phyloP scores from a whole-genome alignment of 2,329 filamentous ascomycete species.

The Sarocladium oryzae region DNA sequence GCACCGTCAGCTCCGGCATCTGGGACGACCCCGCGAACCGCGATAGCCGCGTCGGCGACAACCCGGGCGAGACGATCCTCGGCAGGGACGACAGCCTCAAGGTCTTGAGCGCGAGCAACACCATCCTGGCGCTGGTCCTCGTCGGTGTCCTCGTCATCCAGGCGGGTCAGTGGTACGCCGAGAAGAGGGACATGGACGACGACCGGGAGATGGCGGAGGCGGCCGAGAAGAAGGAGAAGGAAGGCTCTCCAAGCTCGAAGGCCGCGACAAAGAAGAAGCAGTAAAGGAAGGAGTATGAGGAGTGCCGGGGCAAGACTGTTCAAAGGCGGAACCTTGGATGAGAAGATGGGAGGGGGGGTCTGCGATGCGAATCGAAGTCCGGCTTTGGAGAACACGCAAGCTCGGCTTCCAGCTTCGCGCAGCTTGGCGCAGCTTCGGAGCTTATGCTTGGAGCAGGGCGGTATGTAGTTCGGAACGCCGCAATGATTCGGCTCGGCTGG shows the following conservation, averaged over 20 bases:
- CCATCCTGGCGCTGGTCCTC: constrained; percentile 86
- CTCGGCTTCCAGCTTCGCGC: neutral
- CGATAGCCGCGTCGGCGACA: constrained; percentile 30
- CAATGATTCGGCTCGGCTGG: neutral
- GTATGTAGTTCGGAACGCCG: neutral
- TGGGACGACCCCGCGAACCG: constrained; percentile 43
- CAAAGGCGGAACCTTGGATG: neutral
- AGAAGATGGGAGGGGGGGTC: neutral
- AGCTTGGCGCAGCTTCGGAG: neutral
- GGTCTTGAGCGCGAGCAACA: constrained; percentile 90
- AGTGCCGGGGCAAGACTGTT: too few species aligned
- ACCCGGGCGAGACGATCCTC: constrained; percentile 60
- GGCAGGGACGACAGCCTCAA: constrained; percentile 83
- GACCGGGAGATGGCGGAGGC: constrained; percentile 54
- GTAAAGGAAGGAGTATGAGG: too few species aligned
- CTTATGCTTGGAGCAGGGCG: neutral
- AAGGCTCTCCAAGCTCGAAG: constrained; percentile 18
- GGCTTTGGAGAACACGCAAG: neutral
- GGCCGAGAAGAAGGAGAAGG: constrained; percentile 22
- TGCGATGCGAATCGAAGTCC: neutral
- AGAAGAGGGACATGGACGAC: constrained; percentile 85
- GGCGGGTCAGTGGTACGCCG: constrained; percentile 97
- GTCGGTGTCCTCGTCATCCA: constrained; percentile 89
- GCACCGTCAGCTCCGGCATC: constrained; percentile 68
- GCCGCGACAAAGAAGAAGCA: constrained; percentile 29